Evolutionary conservation across 805 yeast species (phyloP), one percentile per base, ranked within the genome.

Genomic region (Teunomyces atbi): DNA sequence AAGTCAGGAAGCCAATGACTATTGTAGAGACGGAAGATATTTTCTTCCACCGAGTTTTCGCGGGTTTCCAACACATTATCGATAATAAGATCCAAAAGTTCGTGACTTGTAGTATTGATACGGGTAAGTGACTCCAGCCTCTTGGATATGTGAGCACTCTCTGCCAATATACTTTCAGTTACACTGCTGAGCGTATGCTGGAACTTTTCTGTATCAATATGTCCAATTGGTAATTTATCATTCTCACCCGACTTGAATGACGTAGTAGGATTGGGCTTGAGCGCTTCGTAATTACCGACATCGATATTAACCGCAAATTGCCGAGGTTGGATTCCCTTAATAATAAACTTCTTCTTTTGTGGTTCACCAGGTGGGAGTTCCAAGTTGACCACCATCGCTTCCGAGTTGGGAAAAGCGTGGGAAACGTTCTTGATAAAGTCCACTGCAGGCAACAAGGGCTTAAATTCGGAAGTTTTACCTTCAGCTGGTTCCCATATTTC

Each of bases 351-450:
- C 59, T 89, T 84, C 49, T 78, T 77, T 1, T 85, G 83, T 4
- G 64, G 60, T 41, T 63, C 66, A 13, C 56, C 65, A 3, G 58
- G 51, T 15, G 54, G 28, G 11, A 81, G 73, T 5, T 82, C 77
- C 35, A 80, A 74, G 45, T 80, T 79, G 19, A 92, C 81, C 12
- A 94, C 98, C 92, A 90, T 91, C 0, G 99, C 98, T 44, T 88
- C 84, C 2, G 96, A 89, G 56, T 83, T 80, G 13, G 86, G 84
- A 62, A 94, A 94, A 1, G 96, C 96, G 49, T 82, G 81, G 28
- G 91, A 85, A 16, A 92, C 98, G 60, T 94, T 92, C 58, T 92
- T 89, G 63, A 94, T 94, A 64, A 94, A 94, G 54, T 94, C 98
- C 10, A 94, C 97, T 0, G 99, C 99, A 1, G 97, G 96, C 27